phyloP scores from a whole-genome alignment of 2,329 filamentous ascomycete genomes.

The Apiospora pterosperma region DNA sequence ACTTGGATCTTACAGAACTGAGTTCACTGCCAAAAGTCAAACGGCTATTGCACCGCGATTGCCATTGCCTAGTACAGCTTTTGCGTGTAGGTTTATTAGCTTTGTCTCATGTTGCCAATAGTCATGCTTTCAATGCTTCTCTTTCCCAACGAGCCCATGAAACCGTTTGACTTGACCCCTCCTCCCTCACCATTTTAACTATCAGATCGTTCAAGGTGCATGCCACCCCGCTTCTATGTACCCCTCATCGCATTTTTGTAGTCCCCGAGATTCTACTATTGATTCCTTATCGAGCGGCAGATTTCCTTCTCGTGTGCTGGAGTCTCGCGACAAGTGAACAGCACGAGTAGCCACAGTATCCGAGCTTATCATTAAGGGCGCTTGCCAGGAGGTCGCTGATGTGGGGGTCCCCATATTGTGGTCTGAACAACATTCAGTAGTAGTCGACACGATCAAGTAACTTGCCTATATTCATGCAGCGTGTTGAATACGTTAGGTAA shows the following conservation, averaged over 20 bases:
- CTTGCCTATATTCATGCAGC: background rate
- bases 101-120: background rate
- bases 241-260: background rate
- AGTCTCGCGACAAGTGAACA: background rate
- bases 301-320: no score
- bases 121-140: background rate
- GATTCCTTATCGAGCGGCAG: no score
- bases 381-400: background rate
- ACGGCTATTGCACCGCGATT: background rate
- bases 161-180: constrained; percentile 1
- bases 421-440: background rate
- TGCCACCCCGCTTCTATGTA: background rate
- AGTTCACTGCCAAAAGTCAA: background rate
- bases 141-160: background rate
- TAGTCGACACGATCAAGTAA: background rate
- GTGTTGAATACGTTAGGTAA: background rate
- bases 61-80: background rate
- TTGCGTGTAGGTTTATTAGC: background rate
- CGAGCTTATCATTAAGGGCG: background rate
- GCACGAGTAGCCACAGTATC: background rate
- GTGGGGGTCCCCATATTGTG: background rate
- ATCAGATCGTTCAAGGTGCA: background rate
- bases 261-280: background rate
- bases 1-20: background rate
- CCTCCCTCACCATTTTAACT: background rate